Percentiles rank a stretch among this genome's conserved stretches.
Evolutionary conservation across 2,329 filamentous ascomycete genomes (phyloP).

Genomic region (Ilyonectria destructans): DNA sequence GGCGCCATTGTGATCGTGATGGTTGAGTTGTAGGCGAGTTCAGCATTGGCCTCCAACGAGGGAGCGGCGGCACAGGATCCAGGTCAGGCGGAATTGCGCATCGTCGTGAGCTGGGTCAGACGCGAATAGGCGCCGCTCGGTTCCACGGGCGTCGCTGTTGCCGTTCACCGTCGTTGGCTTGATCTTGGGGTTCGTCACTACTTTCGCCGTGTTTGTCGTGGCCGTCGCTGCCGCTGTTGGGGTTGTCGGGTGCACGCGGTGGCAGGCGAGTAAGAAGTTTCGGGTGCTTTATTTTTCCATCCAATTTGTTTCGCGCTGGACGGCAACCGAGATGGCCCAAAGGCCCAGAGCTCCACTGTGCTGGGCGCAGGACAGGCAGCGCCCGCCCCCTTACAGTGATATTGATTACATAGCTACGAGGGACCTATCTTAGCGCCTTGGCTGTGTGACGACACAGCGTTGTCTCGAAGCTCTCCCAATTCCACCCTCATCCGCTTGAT

Average conservation of each 20-base stretch:
- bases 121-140: conserved; percentile 23
- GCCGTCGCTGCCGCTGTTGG: conserved; percentile 8
- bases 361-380: neutral
- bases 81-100: conserved; percentile 43
- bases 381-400: conserved; percentile 33
- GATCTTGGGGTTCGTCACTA: neutral
- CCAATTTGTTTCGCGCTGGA: conserved; percentile 29
- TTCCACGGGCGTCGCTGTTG: conserved; percentile 16
- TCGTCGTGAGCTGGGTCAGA: conserved; percentile 37
- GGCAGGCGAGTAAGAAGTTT: conserved; percentile 23
- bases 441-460: conserved; percentile 40
- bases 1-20: conserved; percentile 42
- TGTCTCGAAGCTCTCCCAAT: conserved; percentile 27
- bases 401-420: conserved; percentile 33
- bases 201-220: neutral
- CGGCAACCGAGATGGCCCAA: conserved; percentile 20
- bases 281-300: conserved; percentile 44
- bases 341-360: conserved; percentile 22
- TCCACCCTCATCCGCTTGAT: conserved; percentile 25
- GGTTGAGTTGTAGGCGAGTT: conserved; percentile 11
- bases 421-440: conserved; percentile 13
- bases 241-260: neutral
- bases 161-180: conserved; percentile 7
- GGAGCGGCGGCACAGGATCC: conserved; percentile 29
- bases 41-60: conserved; percentile 26